phyloP scores from a whole-genome alignment of 176 grass and related monocot genomes.

The Poa pratensis region DNA sequence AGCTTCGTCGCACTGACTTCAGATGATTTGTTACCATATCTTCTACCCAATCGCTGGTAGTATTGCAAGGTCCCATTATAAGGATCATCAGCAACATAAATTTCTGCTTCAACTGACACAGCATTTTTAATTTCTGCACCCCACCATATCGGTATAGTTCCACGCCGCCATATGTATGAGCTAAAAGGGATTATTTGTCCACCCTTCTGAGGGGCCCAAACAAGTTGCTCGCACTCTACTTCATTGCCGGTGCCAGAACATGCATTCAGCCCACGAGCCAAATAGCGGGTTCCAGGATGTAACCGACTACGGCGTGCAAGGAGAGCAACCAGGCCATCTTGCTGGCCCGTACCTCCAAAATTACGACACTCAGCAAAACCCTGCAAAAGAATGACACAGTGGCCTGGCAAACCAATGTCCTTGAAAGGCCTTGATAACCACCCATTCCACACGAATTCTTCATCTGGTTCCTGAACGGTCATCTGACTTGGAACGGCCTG shows the following conservation, averaged over 20 bases:
- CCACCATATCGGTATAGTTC: conserved; percentile 98
- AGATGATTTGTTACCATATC: conserved; percentile 68
- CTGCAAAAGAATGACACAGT: conserved; percentile 92
- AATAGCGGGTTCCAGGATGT: conserved; percentile 96
- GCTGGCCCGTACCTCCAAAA: conserved; percentile 72
- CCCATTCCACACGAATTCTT: conserved; percentile 94
- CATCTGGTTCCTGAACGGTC: conserved; percentile 66
- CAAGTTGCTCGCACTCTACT: conserved; percentile 96
- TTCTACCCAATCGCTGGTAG: conserved; percentile 83
- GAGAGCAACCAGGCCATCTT: conserved; percentile 76
- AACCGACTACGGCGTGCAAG: conserved; percentile 94
- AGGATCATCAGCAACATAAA: conserved; percentile 91
- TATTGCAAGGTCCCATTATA: conserved; percentile 85
- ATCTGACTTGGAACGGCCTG: conserved; percentile 74
- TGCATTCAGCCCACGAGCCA: conserved; percentile 95
- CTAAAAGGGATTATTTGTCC: conserved; percentile 66
- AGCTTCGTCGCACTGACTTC: conserved; percentile 61
- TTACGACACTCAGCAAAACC: conserved; percentile 93
- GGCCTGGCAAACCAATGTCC: conserved; percentile 77
- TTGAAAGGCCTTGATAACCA: conserved; percentile 94
- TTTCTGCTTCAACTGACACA: conserved; percentile 81
- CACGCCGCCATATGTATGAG: conserved; percentile 91
- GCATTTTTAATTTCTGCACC: conserved; percentile 92
- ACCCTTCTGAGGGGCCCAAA: conserved; percentile 65
- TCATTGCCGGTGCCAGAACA: conserved; percentile 98